Evolutionary conservation across 2,329 filamentous ascomycete species (phyloP).

Genomic region (Westerdykella sp.): DNA sequence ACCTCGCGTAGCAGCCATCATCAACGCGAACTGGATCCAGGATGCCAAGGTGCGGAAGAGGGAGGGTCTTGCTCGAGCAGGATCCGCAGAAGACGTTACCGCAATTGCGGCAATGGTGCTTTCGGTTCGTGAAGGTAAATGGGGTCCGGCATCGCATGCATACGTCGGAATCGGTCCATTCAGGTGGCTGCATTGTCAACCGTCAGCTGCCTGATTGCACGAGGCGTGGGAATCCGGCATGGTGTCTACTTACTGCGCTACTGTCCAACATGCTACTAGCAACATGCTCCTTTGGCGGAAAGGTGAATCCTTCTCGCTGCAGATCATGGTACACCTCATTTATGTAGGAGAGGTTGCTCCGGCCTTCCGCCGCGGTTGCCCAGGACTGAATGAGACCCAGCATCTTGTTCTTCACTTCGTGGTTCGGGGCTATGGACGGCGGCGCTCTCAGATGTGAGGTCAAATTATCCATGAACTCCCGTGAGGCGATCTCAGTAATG

Average conservation of each 20-base stretch:
- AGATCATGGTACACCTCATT: constrained; percentile 78
- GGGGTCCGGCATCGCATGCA: constrained; percentile 95
- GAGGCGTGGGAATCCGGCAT: not conserved
- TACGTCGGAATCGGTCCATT: constrained; percentile 96
- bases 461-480: constrained; percentile 97
- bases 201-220: constrained; percentile 4
- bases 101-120: constrained; percentile 97
- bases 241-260: constrained; percentile 64
- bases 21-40: constrained; percentile 87
- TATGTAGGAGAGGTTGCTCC: constrained; percentile 78
- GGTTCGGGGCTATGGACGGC: constrained; percentile 66
- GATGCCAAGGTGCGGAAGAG: constrained; percentile 89
- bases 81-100: constrained; percentile 96
- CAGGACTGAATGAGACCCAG: constrained; percentile 89
- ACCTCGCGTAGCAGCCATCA: constrained; percentile 86
- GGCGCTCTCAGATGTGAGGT: constrained; percentile 81
- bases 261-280: constrained; percentile 98
- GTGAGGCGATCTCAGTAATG: constrained; percentile 86
- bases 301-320: constrained; percentile 78
- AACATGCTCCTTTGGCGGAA: constrained; percentile 79
- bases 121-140: constrained; percentile 97
- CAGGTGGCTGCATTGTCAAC: constrained; percentile 61
- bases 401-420: constrained; percentile 82
- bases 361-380: constrained; percentile 82
- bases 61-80: constrained; percentile 82